phyloP scores from a whole-genome alignment of 768 basidiomycete species.

The Hebeloma cylindrosporum region DNA sequence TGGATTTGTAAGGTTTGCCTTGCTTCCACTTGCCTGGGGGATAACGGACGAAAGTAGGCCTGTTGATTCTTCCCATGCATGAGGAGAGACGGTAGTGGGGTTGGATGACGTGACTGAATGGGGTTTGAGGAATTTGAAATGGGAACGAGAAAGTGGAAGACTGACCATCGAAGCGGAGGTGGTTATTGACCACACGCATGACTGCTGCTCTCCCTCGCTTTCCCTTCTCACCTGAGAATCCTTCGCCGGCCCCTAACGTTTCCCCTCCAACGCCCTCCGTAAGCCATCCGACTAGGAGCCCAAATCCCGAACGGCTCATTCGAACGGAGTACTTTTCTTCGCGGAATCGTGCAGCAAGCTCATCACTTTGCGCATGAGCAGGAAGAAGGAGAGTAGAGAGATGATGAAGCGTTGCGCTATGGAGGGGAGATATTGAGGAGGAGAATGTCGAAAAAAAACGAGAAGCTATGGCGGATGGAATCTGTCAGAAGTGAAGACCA shows the following conservation, averaged over 20 bases:
- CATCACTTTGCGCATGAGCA: conserved; percentile 80
- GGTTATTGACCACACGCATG: conserved; percentile 92
- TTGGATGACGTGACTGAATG: conserved; percentile 67
- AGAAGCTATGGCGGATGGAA: conserved; percentile 48
- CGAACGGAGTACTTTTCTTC: conserved; percentile 88
- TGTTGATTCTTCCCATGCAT: conserved; percentile 83
- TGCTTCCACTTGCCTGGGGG: conserved; percentile 55
- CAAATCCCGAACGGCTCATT: conserved; percentile 90
- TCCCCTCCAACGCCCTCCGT: conserved; percentile 91
- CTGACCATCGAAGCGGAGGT: conserved; percentile 87
- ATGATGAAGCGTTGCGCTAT: conserved; percentile 70
- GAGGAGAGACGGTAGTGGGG: conserved; percentile 58
- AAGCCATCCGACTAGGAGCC: conserved; percentile 92
- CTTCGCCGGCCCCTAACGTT: conserved; percentile 73
- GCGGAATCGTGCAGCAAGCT: conserved; percentile 80
- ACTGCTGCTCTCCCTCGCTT: conserved; percentile 86
- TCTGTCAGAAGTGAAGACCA: conserved; percentile 3
- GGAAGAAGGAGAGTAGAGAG: conserved; percentile 80
- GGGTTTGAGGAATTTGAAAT: conserved; percentile 18
- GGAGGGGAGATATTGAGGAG: conserved; percentile 59
- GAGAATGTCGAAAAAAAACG: conserved; percentile 76
- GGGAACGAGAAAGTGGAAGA: conserved; percentile 8
- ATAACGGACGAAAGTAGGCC: conserved; percentile 80
- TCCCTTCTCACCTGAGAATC: conserved; percentile 79
- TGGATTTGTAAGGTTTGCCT: conserved; percentile 54